Evolutionary conservation across 2,329 filamentous ascomycete genomes (phyloP).

Genomic region (Leptosphaerulina australis): DNA sequence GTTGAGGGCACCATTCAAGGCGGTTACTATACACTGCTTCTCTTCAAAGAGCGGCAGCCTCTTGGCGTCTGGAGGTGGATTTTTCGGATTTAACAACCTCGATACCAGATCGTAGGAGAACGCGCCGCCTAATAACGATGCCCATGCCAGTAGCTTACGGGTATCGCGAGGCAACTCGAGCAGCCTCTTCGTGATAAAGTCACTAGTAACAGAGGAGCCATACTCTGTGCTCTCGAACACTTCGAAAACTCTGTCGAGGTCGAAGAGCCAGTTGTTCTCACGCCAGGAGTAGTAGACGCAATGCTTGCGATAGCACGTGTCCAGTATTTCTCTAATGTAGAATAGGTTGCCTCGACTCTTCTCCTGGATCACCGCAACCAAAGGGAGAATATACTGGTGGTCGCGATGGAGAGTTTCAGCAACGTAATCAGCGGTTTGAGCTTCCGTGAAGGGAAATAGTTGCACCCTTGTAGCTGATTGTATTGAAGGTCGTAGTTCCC

Average conservation of each 20-base stretch:
- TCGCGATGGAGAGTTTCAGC: constrained; percentile 77
- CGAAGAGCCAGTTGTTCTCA: constrained; percentile 77
- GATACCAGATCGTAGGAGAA: constrained; percentile 86
- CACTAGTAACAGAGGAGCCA: constrained; percentile 78
- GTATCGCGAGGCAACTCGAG: constrained; percentile 75
- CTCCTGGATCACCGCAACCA: constrained; percentile 85
- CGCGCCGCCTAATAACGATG: constrained; percentile 76
- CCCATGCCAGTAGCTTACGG: constrained; percentile 85
- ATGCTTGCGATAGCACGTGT: constrained; percentile 81
- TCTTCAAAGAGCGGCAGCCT: constrained; percentile 60
- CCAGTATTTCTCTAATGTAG: constrained; percentile 89
- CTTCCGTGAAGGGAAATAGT: constrained; percentile 75
- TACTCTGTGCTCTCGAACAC: constrained; percentile 81
- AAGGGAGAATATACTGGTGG: constrained; percentile 72
- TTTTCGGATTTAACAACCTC: constrained; percentile 75
- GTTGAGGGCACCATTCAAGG: constrained; percentile 81
- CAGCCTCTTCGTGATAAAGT: constrained; percentile 79
- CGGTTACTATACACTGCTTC: constrained; percentile 73
- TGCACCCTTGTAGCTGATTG: constrained; percentile 65
- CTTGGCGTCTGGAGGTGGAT: constrained; percentile 50
- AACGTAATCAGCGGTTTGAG: constrained; percentile 82
- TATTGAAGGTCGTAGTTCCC: constrained; percentile 48
- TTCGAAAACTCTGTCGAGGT: constrained; percentile 83
- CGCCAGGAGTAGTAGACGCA: constrained; percentile 93
- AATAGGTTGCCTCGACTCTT: constrained; percentile 90